Conservation (phyloP, 306 rosid species). For the Cucurbita ficifolia region DNA sequence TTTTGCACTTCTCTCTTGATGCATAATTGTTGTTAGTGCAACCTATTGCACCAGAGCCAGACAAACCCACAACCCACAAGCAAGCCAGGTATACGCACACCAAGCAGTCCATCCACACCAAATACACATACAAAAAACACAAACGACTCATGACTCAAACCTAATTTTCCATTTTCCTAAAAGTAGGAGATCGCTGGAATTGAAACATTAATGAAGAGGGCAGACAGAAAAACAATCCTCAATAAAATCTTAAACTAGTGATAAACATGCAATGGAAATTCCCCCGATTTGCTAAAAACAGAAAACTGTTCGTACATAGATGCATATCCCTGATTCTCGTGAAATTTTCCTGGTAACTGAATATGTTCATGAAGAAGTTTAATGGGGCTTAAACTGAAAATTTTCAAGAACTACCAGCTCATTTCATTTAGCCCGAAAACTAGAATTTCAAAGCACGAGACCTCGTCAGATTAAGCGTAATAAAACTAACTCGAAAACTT, state of each 20-base stretch:
- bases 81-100: constrained; percentile 66
- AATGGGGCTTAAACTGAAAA: neutral
- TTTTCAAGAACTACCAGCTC: neutral
- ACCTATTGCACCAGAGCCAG: constrained; percentile 84
- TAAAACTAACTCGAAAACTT: neutral
- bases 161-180: constrained; percentile 43
- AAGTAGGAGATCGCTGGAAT: constrained; percentile 18
- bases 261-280: neutral
- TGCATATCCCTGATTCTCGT: neutral
- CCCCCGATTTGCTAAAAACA: neutral
- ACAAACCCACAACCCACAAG: constrained; percentile 67
- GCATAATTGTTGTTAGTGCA: constrained; percentile 99
- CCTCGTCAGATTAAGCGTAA: neutral
- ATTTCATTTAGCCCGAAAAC: neutral
- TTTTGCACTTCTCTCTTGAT: constrained; percentile 98
- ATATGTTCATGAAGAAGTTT: neutral
- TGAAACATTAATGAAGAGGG: constrained; percentile 7
- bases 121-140: constrained; percentile 76
- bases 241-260: neutral
- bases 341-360: neutral
- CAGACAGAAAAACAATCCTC: constrained; percentile 5
- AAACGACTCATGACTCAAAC: constrained; percentile 47
- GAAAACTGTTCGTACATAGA: neutral
- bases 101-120: constrained; percentile 73
- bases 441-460: neutral